Base-by-base conservation (phyloP, 2,329 filamentous ascomycete genomes). In the Claviceps africana region DNA sequence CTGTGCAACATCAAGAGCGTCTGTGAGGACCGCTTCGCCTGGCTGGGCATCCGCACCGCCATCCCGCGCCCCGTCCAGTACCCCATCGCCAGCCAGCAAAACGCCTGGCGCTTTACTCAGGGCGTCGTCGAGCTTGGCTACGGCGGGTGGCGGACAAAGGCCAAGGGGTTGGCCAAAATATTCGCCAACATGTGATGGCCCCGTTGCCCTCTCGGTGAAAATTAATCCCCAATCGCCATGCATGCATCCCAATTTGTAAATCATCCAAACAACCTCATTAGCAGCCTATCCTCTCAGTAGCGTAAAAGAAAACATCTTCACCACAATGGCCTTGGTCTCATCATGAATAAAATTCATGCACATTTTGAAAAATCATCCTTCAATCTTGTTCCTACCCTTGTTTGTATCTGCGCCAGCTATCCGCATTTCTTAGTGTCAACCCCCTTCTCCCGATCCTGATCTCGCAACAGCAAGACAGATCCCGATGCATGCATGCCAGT, bases 1-100 rank as follows among this genome's bases (percentile, higher is more conserved):
- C 64, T 98, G 51, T 95, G 88, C 67, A 96, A 97, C 67, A 67
- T 82, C 57, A 98, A 98, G 73, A 82, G 85, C 53, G 73, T 98
- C 33, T 95, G 89, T 62, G 75, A 82, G 56, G 93, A 98, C 71
- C 74, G 83, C 37, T 74, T 76, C 54, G 74, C 71, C 17, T 77
- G 76, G 72, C 59, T 82, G 21, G 81, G 82, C 2, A 63, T 86
- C 54, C 64, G 83, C 56, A 98, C 93, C 7, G 73, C 76, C 5
- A 96, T 98, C 53, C 93, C 93, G 2, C 75, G 76, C 1, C 80
- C 85, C 5, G 78, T 95, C 58, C 82, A 84, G 62, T 95, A 97
- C 66, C 91, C 93, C 2, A 81, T 98, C 17, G 65, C 66, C 17
- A 78, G 81, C 62, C 81, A 82, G 54, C 68, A 70, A 43, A 71